Base-by-base conservation (phyloP, 192 early-diverging fungal species). In the Phlyctochytrium arcticum region DNA sequence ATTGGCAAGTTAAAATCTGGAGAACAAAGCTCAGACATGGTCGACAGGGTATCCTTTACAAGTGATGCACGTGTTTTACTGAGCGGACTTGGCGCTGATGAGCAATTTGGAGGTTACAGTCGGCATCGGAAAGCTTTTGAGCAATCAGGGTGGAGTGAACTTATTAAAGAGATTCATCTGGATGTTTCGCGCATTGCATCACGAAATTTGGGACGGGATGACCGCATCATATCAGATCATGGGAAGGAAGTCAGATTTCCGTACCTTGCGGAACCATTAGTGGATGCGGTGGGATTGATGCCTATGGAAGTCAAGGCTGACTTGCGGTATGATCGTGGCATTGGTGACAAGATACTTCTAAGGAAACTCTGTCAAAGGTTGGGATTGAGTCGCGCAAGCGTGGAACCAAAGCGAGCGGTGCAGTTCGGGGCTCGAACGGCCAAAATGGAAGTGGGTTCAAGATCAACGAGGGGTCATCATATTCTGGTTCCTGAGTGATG, bases 381-480 rank as follows among this genome's bases (percentile, higher is more conserved):
- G n/a, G 89, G 90, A 0, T 78, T 96, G 42, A 34, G 19, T 0
- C 55, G 80, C n/a, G 87, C 88, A 36, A 82, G 69, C 53, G 72
- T 65, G 21, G 85, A 89, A 63, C 89, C 84, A 78, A 98, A 98
- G 65, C 76, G 93, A n/a, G 96, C 96, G 3, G 91, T 98, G 47
- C 96, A 98, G 72, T 98, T 98, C 84, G 96, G 96, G 5, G 92
- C 94, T 0, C 80, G 90, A 21, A 94, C 92, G 0, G 96, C 96
- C n/a, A 94, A 93, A 75, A 96, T 98, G 94, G 75, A 67, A n/a
- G 44, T 66, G 8, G 64, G 64, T 33, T 47, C 21, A 15, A 42
- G 32, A 21, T 48, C 21, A 8, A 21, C 27, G 19, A 65, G 36
- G 36, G 57, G 69, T 30, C 24, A 21, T 17, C 19, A 53, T 27